Evolutionary conservation across 192 early-diverging fungal species (phyloP).

Genomic region (Spizellomyces punctatus): DNA sequence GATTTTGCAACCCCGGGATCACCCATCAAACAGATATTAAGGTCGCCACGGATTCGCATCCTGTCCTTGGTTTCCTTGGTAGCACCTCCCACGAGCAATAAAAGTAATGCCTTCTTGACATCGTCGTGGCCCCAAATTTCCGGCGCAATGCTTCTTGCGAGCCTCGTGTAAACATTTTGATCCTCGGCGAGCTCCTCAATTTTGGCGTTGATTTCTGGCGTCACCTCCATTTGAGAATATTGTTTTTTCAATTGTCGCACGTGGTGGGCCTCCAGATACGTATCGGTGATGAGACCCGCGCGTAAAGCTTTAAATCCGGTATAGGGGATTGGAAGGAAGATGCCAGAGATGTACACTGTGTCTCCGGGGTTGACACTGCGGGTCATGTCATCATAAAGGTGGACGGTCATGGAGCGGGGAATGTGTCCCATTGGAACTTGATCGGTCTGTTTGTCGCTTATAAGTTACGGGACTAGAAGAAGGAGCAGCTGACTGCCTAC

Average conservation of each 20-base stretch:
- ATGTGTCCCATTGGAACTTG: slow-evolving; percentile 99
- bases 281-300: slow-evolving; percentile 92
- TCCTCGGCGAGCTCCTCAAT: slow-evolving; percentile 59
- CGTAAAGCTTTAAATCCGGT: slow-evolving; percentile 88
- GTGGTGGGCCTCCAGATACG: slow-evolving; percentile 90
- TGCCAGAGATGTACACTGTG: slow-evolving; percentile 77
- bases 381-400: slow-evolving; percentile 78
- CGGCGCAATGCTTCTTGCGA: slow-evolving; percentile 88
- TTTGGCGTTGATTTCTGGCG: slow-evolving; percentile 30
- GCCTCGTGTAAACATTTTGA: slow-evolving; percentile 74
- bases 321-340: slow-evolving; percentile 91
- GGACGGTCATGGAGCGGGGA: slow-evolving; percentile 92
- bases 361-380: slow-evolving; percentile 88
- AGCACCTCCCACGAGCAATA: slow-evolving; percentile 85
- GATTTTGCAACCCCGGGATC: slow-evolving; percentile 99
- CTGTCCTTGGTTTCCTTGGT: slow-evolving; percentile 30
- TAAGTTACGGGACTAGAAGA: neutral
- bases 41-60: slow-evolving; percentile 75
- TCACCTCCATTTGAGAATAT: slow-evolving; percentile 78
- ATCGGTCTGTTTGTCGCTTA: slow-evolving; percentile 65
- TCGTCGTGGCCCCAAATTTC: slow-evolving; percentile 66
- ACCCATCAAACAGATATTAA: slow-evolving; percentile 98
- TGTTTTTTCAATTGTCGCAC: slow-evolving; percentile 86
- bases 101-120: slow-evolving; percentile 72
- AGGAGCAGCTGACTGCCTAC: slow-evolving; percentile 44